Base-by-base conservation (phyloP, 2,329 filamentous ascomycete species). In the Clonostachys solani region DNA sequence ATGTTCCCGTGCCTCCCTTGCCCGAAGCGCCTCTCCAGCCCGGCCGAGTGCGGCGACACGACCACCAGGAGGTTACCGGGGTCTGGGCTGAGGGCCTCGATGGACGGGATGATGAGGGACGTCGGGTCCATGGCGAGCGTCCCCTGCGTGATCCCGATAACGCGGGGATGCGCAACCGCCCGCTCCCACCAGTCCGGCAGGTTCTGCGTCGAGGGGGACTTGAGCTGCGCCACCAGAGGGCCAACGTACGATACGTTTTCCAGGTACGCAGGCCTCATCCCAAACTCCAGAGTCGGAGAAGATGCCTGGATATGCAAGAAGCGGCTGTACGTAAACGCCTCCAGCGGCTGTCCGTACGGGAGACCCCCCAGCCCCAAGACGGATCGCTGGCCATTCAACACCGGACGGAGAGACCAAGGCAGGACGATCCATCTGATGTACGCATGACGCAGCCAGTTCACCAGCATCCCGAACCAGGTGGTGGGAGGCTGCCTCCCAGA, bases 241-340 rank as follows among this genome's bases (percentile, higher is more conserved):
- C 66, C 66, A 19, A 68, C 65, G 16, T 60, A 68, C 0, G 60
- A 60, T 15, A 55, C 37, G 2, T 38, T 56, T 7, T 52, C 47
- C 1, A 40, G 23, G 1, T 57, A 52, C 16, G 57, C 57, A 2
- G 61, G 60, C 4, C 52, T 49, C 8, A 58, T 52, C 7, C 51
- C 44, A 33, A 67, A 68, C 44, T 68, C 65, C 18, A 68, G 45
- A 0, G 48, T 55, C 0, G 61, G 53, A 12, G 61, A 66, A 1
- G 65, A 68, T 0, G 66, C 65, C 33, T 67, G 65, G 16, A 70
- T 64, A 49, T 70, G 67, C 47, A 70, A 54, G 47, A 61, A 59
- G 9, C 64, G 60, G 47, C 65, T 68, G 49, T 68, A 68, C 6
- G 50, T 58, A 48, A 61, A 68, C 16, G 53, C 51, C 45, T 68